Conservation (phyloP, 345 rosid genomes). For the Pelargonium nanum region DNA sequence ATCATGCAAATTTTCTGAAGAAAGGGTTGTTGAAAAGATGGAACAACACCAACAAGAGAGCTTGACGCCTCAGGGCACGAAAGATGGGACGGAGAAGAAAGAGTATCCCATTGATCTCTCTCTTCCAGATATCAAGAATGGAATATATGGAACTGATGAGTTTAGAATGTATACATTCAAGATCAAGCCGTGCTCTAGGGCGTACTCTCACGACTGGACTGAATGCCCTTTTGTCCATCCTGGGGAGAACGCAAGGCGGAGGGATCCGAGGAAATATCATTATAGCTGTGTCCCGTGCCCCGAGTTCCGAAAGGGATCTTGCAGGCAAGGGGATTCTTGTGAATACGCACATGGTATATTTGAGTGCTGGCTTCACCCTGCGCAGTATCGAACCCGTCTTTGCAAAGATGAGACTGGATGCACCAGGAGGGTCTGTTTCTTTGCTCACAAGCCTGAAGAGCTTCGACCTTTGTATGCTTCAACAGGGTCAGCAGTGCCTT, state of each 20-base stretch:
- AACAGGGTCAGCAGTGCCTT: slow-evolving; percentile 75
- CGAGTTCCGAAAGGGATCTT: slow-evolving; percentile 76
- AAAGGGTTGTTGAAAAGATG: slow-evolving; percentile 15
- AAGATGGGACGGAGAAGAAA: slow-evolving; percentile 55
- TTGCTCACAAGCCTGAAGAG: slow-evolving; percentile 82
- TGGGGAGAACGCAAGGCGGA: slow-evolving; percentile 91
- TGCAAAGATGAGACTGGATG: slow-evolving; percentile 82
- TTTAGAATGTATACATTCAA: slow-evolving; percentile 85
- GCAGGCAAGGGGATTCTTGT: slow-evolving; percentile 72
- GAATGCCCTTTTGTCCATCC: slow-evolving; percentile 97
- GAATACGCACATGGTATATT: slow-evolving; percentile 92
- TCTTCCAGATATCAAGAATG: slow-evolving; percentile 76
- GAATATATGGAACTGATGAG: slow-evolving; percentile 81
- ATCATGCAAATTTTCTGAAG: slow-evolving; percentile 17
- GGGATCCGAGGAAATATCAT: slow-evolving; percentile 78
- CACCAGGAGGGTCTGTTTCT: slow-evolving; percentile 75
- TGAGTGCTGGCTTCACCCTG: slow-evolving; percentile 97
- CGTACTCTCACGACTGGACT: slow-evolving; percentile 95
- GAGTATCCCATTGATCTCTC: slow-evolving; percentile 79
- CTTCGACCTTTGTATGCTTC: slow-evolving; percentile 76
- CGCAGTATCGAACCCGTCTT: slow-evolving; percentile 78
- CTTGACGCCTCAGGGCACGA: slow-evolving; percentile 22
- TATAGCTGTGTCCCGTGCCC: slow-evolving; percentile 97
- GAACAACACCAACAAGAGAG: slow-evolving; percentile 30
- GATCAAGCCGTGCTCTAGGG: slow-evolving; percentile 90